Evolutionary conservation across 768 basidiomycete genomes (phyloP).

Genomic region (Boletus pseudopeckii): DNA sequence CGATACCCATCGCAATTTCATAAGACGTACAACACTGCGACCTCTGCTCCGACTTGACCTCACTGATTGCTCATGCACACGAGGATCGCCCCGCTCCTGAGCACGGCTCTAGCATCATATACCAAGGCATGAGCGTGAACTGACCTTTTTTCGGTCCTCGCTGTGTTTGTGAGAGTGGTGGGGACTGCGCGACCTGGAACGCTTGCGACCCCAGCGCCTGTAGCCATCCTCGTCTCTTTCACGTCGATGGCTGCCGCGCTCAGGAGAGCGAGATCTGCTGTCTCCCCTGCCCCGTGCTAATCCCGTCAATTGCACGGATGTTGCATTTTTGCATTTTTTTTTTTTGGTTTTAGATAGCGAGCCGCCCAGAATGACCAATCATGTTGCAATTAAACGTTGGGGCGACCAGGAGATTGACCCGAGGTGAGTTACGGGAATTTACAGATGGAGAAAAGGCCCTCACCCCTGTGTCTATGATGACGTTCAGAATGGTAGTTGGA

Average conservation of each 20-base stretch:
- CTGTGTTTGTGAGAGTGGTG: conserved; percentile 1
- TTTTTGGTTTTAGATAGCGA: not conserved
- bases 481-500: conserved; percentile 7
- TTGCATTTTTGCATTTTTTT: conserved; percentile 3
- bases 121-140: not conserved
- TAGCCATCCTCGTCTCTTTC: conserved; percentile 10
- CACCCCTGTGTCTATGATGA: conserved; percentile 21
- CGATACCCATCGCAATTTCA: not conserved
- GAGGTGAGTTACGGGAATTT: conserved; percentile 21
- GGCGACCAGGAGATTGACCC: conserved; percentile 25
- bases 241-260: conserved; percentile 2
- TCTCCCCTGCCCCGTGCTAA: conserved; percentile 19
- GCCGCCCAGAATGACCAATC: conserved; percentile 19
- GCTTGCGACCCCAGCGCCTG: conserved; percentile 8
- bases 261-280: conserved; percentile 28
- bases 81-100: conserved; percentile 12
- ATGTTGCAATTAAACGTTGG: conserved; percentile 6
- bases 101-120: not conserved
- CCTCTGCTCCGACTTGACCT: conserved; percentile 13
- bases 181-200: conserved; percentile 26
- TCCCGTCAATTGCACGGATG: not conserved
- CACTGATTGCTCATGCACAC: not conserved
- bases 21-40: conserved; percentile 30
- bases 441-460: conserved; percentile 7
- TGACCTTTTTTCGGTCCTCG: conserved; percentile 8